Evolutionary conservation across 345 rosid species (phyloP).

Genomic region (Citrus maxima): DNA sequence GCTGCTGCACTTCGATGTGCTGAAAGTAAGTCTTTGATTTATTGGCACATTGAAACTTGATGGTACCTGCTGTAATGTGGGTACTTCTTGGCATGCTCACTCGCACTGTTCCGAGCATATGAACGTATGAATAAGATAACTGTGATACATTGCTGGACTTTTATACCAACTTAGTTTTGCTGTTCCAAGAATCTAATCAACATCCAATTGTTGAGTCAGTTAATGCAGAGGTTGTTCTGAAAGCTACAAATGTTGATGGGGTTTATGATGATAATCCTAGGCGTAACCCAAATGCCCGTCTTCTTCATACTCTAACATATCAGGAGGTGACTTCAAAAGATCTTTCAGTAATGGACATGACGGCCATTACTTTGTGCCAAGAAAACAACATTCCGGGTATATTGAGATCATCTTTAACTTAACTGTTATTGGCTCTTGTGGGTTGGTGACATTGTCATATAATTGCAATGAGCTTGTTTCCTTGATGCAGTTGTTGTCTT

Average conservation of each 20-base stretch:
- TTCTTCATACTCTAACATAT: slow-evolving; percentile 71
- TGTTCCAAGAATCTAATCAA: slow-evolving; percentile 2
- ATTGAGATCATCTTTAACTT: not conserved
- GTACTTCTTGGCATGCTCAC: not conserved
- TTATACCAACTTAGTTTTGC: not conserved
- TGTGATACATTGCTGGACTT: not conserved
- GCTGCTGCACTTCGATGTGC: slow-evolving; percentile 98
- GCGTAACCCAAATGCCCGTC: slow-evolving; percentile 74
- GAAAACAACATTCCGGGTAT: slow-evolving; percentile 95
- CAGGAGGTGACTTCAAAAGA: slow-evolving; percentile 87
- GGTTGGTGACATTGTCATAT: not conserved
- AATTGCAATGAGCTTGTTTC: slow-evolving; percentile 7
- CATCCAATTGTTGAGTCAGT: slow-evolving; percentile 39
- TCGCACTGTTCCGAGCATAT: not conserved
- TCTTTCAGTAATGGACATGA: slow-evolving; percentile 97
- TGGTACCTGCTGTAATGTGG: not conserved
- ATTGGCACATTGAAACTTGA: not conserved
- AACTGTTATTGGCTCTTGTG: not conserved
- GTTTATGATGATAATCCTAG: slow-evolving; percentile 86
- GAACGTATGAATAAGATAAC: not conserved
- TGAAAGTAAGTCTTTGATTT: slow-evolving; percentile 59
- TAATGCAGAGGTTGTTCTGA: slow-evolving; percentile 89
- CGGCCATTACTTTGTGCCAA: slow-evolving; percentile 91
- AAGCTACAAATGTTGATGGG: slow-evolving; percentile 94
- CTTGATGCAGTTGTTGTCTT: slow-evolving; percentile 73